phyloP scores from a whole-genome alignment of 2,329 filamentous ascomycete species.

The Proliferodiscus dingleyae region DNA sequence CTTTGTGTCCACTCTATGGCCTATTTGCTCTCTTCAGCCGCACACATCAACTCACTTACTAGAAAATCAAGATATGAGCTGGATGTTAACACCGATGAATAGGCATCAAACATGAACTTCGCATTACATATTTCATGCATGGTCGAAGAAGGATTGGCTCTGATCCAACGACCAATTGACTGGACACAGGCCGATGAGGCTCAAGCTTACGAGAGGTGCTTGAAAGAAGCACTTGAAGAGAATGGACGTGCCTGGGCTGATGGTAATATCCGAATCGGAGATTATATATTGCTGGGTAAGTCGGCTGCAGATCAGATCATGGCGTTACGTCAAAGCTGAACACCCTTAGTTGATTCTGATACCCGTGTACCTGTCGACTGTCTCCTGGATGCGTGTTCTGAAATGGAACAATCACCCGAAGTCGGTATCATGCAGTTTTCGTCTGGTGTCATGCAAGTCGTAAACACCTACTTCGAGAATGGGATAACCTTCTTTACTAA shows the following conservation, averaged over 20 bases:
- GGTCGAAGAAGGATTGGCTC: slow-evolving; percentile 63
- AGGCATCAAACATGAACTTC: slow-evolving; percentile 72
- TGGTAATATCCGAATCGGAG: slow-evolving; percentile 55
- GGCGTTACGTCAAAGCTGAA: slow-evolving; percentile 14
- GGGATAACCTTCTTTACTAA: slow-evolving; percentile 69
- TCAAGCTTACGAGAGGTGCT: slow-evolving; percentile 57
- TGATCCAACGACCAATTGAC: slow-evolving; percentile 49
- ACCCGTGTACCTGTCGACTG: slow-evolving; percentile 75
- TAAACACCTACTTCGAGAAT: slow-evolving; percentile 67
- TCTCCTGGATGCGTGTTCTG: slow-evolving; percentile 71
- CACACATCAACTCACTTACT: too few species aligned
- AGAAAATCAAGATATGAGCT: too few species aligned
- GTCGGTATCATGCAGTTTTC: slow-evolving; percentile 76
- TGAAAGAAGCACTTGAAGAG: slow-evolving; percentile 62
- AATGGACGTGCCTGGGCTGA: slow-evolving; percentile 52
- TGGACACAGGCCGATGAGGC: slow-evolving; percentile 69
- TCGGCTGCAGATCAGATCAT: slow-evolving; percentile 16
- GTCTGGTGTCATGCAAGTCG: slow-evolving; percentile 75
- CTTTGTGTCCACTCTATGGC: slow-evolving; percentile 6
- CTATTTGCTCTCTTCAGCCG: too few species aligned
- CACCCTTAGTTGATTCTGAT: slow-evolving; percentile 59
- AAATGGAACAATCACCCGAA: slow-evolving; percentile 75
- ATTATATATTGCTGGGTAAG: slow-evolving; percentile 65
- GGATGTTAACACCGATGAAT: slow-evolving; percentile 38
- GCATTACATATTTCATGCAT: slow-evolving; percentile 62